A percentile compares a stretch with the other conserved stretches of the same genome.
Evolutionary conservation across 139 green algal species (phyloP).

Genomic region (Yamagishiella unicocca): DNA sequence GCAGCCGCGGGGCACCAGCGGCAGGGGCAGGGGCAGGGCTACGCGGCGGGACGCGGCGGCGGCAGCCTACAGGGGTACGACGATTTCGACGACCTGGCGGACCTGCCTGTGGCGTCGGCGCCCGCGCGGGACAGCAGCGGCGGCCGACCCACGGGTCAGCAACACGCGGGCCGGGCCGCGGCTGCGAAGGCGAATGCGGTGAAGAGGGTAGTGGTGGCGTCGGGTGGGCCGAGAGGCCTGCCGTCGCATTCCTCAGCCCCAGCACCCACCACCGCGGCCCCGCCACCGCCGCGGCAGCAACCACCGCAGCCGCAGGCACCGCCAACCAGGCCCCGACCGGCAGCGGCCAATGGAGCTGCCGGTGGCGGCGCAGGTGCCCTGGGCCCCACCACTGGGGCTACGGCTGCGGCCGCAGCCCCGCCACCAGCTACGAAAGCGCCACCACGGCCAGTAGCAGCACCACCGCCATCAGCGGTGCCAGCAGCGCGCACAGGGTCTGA

Average conservation of each 20-base stretch:
- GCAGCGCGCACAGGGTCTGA: neutral
- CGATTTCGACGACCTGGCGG: conserved; percentile 34
- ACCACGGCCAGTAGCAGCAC: neutral
- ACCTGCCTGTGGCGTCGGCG: neutral
- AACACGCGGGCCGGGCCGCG: neutral
- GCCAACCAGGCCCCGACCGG: neutral
- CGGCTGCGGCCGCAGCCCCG: neutral
- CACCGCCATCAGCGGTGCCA: neutral
- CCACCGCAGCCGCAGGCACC: neutral
- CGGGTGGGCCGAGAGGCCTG: neutral
- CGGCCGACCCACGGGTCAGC: conserved; percentile 1
- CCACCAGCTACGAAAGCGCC: neutral
- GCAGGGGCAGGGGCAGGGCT: neutral
- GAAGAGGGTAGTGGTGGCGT: neutral
- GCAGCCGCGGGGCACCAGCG: neutral
- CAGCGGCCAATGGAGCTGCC: neutral
- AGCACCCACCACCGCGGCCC: no score
- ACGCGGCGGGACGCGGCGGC: neutral
- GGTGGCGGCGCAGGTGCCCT: neutral
- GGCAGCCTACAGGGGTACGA: neutral
- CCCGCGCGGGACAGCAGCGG: neutral
- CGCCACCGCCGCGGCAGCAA: neutral
- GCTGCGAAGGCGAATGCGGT: neutral
- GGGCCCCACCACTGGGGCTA: neutral
- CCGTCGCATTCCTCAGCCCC: neutral